A percentile compares a stretch with the other conserved stretches of the same genome.
These are phyloP conservation scores for Solanum hybrid DNA, from an alignment of 305 asterid genomes.

Conservation along the genomic window DNA sequence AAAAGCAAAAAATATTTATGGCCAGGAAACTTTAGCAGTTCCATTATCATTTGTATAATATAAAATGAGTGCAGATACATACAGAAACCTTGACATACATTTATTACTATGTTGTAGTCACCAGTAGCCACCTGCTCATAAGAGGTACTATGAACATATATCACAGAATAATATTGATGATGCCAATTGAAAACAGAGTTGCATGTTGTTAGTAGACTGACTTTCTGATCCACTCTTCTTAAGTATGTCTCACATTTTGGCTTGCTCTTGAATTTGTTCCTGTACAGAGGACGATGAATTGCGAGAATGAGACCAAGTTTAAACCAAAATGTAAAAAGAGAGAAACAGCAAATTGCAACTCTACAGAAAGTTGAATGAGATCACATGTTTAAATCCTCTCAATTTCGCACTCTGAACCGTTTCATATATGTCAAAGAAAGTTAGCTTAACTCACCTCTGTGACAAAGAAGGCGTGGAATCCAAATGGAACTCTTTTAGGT, in stretches of 20 bases:
- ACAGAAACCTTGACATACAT: not conserved
- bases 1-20: too few relatives aligned
- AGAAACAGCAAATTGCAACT: not conserved
- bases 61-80: not conserved
- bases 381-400: not conserved
- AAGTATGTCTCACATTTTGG: not conserved
- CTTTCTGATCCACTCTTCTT: not conserved
- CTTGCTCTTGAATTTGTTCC: conserved; percentile 3
- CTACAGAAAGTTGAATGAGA: not conserved
- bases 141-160: not conserved
- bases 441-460: conserved; percentile 47
- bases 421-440: not conserved
- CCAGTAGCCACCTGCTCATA: not conserved
- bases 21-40: not conserved
- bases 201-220: not conserved
- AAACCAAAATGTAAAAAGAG: not conserved
- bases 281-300: not conserved
- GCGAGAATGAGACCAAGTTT: not conserved
- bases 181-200: not conserved
- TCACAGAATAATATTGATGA: not conserved
- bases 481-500: conserved; percentile 83
- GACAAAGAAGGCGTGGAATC: conserved; percentile 93
- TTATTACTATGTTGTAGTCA: not conserved
- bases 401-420: not conserved
- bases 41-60: not conserved